Evolutionary conservation across 106 monocot genomes (phyloP), one percentile per base, ranked within the genome.

Genomic region (Acorus calamus): DNA sequence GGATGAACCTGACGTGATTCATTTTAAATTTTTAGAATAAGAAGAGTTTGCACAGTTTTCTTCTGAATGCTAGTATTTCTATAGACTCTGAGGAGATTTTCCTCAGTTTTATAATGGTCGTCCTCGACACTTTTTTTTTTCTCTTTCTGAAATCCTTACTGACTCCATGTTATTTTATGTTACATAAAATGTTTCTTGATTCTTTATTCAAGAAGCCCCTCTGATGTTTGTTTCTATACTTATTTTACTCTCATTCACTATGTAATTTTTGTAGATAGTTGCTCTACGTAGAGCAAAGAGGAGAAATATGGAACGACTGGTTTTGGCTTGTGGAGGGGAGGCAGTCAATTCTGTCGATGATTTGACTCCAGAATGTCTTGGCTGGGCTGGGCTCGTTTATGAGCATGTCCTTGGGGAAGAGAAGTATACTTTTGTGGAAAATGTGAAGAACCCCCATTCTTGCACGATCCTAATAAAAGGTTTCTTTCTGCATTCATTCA

Each of bases 381-480:
- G 90, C 12, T 96, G 90, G 90, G 94, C 90, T 74, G 94, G 94
- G 11, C 84, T 96, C 72, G 94, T 96, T 13, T 83, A 90, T 80
- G 94, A 96, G 50, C 94, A 96, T 79, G 78, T 85, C 66, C 82
- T 96, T 64, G 94, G 94, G 4, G 94, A 96, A 77, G 89, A 96
- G 43, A 96, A 96, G 47, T 96, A 96, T 52, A 96, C 90, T 10
- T 96, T 96, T 80, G 87, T 96, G 48, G 94, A 96, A 74, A 80
- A 90, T 53, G 89, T 94, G 74, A 89, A 84, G 57, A 94, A 94
- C 55, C 94, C 94, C 43, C 77, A 64, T 60, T 96, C 94, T 63
- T 96, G 94, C 59, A 90, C 90, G 14, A 96, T 96, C 56, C 70
- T 96, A 46, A 96, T 96, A 62, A 96, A 96, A 90, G 94, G 94